phyloP scores from a whole-genome alignment of 1,284 basidiomycete species.

The Somion occarium region DNA sequence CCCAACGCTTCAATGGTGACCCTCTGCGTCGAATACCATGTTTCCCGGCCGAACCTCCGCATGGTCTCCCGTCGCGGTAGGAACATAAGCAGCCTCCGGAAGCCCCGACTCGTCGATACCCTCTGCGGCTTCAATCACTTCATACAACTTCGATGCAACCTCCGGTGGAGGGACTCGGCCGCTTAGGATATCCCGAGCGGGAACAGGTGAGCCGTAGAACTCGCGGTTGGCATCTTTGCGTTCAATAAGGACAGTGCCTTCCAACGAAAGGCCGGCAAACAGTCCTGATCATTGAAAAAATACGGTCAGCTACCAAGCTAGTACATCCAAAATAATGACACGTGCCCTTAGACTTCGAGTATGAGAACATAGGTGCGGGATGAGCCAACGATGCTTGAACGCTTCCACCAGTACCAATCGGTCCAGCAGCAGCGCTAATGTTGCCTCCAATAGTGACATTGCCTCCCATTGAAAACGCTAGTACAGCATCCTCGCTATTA shows the following conservation, averaged over 20 bases:
- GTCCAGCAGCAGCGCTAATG: conserved; percentile 82
- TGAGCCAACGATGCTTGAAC: conserved; percentile 86
- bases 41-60: conserved; percentile 39
- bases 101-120: conserved; percentile 76
- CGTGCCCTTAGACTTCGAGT: conserved; percentile 90
- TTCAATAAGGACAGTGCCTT: conserved; percentile 94
- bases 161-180: conserved; percentile 96
- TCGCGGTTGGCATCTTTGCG: conserved; percentile 92
- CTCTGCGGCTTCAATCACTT: conserved; percentile 89
- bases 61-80: conserved; percentile 59
- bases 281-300: conserved; percentile 54
- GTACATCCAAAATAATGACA: neutral
- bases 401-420: conserved; percentile 93
- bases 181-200: conserved; percentile 84
- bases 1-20: conserved; percentile 6
- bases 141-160: conserved; percentile 90
- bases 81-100: conserved; percentile 79
- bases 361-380: conserved; percentile 96
- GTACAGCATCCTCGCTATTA: conserved; percentile 94
- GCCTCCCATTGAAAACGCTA: conserved; percentile 92
- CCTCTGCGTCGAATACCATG: conserved; percentile 71
- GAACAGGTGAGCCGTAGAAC: conserved; percentile 92
- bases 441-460: conserved; percentile 95
- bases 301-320: neutral
- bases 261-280: conserved; percentile 92